Conservation (phyloP, 1,284 basidiomycete genomes). For the Pisolithus thermaeus region DNA sequence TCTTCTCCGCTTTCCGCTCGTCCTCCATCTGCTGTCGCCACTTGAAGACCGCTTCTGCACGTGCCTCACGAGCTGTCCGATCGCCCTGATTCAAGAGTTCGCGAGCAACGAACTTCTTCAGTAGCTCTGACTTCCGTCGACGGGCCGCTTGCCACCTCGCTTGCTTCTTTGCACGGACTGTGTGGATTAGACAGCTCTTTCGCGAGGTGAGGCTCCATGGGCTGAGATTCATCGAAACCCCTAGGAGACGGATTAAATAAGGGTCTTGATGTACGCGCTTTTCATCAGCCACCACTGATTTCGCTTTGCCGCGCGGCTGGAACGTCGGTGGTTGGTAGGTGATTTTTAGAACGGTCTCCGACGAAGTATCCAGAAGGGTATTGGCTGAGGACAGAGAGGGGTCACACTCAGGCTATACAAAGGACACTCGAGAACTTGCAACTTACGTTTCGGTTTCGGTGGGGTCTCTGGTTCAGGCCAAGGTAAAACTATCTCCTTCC, state of each 20-base stretch:
- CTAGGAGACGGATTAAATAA: conserved; percentile 46
- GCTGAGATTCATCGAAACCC: conserved; percentile 43
- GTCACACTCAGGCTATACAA: neutral
- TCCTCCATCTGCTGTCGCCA: conserved; percentile 57
- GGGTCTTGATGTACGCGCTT: conserved; percentile 51
- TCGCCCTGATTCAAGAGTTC: conserved; percentile 54
- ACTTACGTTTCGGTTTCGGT: conserved; percentile 44
- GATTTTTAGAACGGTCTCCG: conserved; percentile 51
- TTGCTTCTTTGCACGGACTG: conserved; percentile 73
- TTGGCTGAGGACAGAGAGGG: conserved; percentile 34
- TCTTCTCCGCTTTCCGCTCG: conserved; percentile 54
- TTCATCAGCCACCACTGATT: conserved; percentile 43
- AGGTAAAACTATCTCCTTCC: conserved; percentile 44
- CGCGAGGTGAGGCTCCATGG: conserved; percentile 58
- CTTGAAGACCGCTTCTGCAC: conserved; percentile 66
- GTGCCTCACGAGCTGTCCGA: conserved; percentile 52
- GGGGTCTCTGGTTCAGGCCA: conserved; percentile 57
- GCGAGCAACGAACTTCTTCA: conserved; percentile 46
- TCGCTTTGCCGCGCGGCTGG: conserved; percentile 22
- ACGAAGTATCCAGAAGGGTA: conserved; percentile 50
- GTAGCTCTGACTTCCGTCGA: conserved; percentile 40
- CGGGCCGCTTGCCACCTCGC: conserved; percentile 61
- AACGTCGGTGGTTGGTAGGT: conserved; percentile 62
- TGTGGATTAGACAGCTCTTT: conserved; percentile 75
- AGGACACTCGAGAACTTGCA: neutral